Evolutionary conservation across 2,329 filamentous ascomycete genomes (phyloP).

Genomic region (Harringtonia aguacate): DNA sequence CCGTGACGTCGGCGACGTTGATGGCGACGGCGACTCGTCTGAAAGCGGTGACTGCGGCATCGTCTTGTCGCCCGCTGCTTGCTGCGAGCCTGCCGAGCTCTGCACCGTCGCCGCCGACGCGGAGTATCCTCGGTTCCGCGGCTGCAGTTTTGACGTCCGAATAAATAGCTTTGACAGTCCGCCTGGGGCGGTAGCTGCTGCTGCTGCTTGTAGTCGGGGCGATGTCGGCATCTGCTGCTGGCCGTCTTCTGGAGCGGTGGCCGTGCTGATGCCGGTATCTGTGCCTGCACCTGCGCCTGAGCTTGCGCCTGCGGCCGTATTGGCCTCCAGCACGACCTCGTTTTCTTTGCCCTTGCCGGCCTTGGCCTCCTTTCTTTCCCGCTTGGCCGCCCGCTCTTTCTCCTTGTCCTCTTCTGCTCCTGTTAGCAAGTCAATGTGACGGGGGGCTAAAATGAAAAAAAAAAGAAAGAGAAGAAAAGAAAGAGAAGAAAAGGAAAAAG

Average conservation of each 20-base stretch:
- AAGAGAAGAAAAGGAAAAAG: not conserved
- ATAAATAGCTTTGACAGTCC: conserved; percentile 7
- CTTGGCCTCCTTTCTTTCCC: not conserved
- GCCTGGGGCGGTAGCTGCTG: not conserved
- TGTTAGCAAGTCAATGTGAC: conserved; percentile 11
- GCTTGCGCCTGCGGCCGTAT: conserved; percentile 20
- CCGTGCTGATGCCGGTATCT: too few species aligned
- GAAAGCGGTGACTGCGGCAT: conserved; percentile 8
- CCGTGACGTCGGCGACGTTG: conserved; percentile 16
- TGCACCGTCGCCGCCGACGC: not conserved
- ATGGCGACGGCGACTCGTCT: conserved; percentile 6
- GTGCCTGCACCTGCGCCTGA: too few species aligned
- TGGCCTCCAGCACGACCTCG: conserved; percentile 28
- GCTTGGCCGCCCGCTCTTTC: conserved; percentile 26
- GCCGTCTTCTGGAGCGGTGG: too few species aligned
- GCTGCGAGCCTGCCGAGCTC: not conserved
- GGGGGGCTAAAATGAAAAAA: too few species aligned
- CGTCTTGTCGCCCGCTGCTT: not conserved
- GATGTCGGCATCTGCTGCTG: not conserved
- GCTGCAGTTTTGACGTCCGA: conserved; percentile 2
- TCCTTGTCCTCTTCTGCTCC: conserved; percentile 32
- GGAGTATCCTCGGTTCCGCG: not conserved
- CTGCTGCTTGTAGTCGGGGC: not conserved
- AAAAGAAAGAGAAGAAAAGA: too few species aligned
- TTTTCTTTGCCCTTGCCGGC: not conserved